Percentiles rank a stretch among this genome's conserved stretches.
phyloP scores from a whole-genome alignment of 345 rosid species.

The Geranium rotundifolium region DNA sequence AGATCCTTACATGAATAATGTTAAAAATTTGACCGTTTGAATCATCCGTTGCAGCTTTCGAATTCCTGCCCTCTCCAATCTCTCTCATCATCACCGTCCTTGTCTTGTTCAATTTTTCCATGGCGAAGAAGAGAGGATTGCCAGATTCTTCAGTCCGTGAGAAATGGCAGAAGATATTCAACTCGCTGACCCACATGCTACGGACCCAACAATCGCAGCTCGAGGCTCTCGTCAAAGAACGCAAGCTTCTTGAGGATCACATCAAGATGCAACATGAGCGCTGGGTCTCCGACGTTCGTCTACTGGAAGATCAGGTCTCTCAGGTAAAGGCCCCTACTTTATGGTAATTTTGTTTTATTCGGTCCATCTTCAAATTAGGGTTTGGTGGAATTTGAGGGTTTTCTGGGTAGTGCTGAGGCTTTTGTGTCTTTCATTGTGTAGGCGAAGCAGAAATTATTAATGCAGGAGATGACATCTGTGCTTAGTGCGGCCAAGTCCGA shows the following conservation, averaged over 20 bases:
- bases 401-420: conserved; percentile 5
- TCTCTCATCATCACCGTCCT: neutral
- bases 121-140: neutral
- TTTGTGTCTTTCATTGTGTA: conserved; percentile 11
- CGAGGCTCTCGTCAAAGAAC: conserved; percentile 39
- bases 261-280: conserved; percentile 30
- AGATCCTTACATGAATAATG: neutral
- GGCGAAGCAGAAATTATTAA: conserved; percentile 30
- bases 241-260: conserved; percentile 45
- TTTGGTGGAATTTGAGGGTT: conserved; percentile 11
- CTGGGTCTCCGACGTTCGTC: conserved; percentile 38
- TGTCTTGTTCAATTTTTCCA: neutral
- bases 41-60: neutral
- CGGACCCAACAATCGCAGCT: conserved; percentile 59
- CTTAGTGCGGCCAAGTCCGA: conserved; percentile 42
- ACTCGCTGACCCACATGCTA: conserved; percentile 37
- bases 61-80: neutral
- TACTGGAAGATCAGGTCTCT: conserved; percentile 37
- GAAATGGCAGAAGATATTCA: conserved; percentile 52
- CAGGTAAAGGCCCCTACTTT: conserved; percentile 22
- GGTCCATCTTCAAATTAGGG: conserved; percentile 14
- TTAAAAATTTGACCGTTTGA: neutral
- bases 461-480: conserved; percentile 32
- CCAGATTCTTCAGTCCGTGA: conserved; percentile 23
- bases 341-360: conserved; percentile 5